Evolutionary conservation across 108 stramenopile species (phyloP).

Genomic region (Cylindrotheca fusiformis): DNA sequence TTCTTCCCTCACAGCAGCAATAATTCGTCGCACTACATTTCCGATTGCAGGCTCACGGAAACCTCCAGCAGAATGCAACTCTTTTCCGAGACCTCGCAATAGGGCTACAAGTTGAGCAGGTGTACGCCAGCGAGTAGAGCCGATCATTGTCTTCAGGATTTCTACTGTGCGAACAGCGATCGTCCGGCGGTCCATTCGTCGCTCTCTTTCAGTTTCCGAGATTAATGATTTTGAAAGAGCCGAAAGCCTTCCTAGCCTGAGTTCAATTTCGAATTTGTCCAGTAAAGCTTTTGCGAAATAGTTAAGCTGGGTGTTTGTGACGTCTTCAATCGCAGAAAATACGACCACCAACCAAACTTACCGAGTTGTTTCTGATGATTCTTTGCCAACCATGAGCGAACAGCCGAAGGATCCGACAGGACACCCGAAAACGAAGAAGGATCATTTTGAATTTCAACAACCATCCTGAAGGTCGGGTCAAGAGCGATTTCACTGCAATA

Average conservation of each 20-base stretch:
- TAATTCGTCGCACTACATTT: slow-evolving; percentile 75
- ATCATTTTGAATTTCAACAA: too few species aligned
- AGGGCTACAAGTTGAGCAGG: slow-evolving; percentile 67
- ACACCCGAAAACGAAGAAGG: too few species aligned
- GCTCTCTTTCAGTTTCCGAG: slow-evolving; percentile 1
- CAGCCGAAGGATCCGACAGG: slow-evolving; percentile 31
- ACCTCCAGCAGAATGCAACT: slow-evolving; percentile 75
- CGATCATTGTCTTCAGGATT: slow-evolving; percentile 71
- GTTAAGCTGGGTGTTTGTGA: not conserved
- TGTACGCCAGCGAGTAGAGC: slow-evolving; percentile 79
- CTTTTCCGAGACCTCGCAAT: slow-evolving; percentile 71
- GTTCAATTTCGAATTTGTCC: slow-evolving; percentile 71
- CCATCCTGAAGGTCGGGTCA: too few species aligned
- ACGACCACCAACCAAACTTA: not conserved
- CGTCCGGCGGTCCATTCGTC: slow-evolving; percentile 46
- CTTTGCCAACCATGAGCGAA: slow-evolving; percentile 47
- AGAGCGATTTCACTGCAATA: too few species aligned
- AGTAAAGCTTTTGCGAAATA: slow-evolving; percentile 32
- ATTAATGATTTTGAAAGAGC: not conserved
- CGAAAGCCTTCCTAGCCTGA: slow-evolving; percentile 68
- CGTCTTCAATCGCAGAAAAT: too few species aligned
- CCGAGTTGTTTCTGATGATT: slow-evolving; percentile 51
- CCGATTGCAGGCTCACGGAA: slow-evolving; percentile 82
- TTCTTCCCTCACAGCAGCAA: slow-evolving; percentile 81
- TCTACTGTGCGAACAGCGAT: slow-evolving; percentile 73